Evolutionary conservation across 23 red algal genomes (phyloP), one percentile per base, ranked within the genome.

Genomic region (Chondrus crispus): DNA sequence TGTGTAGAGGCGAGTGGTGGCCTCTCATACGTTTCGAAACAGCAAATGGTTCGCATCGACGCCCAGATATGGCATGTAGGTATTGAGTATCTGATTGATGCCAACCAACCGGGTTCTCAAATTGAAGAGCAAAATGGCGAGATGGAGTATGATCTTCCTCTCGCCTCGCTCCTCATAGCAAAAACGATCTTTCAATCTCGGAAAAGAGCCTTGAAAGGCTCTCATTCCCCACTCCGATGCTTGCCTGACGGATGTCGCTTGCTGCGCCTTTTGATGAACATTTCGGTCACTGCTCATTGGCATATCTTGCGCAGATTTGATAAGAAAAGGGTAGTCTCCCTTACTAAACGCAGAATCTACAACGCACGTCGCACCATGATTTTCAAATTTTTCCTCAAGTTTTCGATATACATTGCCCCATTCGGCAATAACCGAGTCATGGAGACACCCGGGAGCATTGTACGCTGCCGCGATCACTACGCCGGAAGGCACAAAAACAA

Each of bases 51-150:
- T n/a, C n/a, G 77, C 77, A 18, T 82, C 77, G 2, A 4, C 18
- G n/a, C 48, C 43, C 5, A 82, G 46, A 22, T 33, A 58, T 7
- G 77, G 77, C 52, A 82, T 82, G 47, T 55, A 82, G 41, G 77
- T 82, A 32, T n/a, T 50, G 5, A 36, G 47, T 3, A 58, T 7
- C 46, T 82, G 77, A 58, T 55, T 55, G 19, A 82, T 1, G 3
- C 77, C 3, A 58, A 82, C 46, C 48, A 82, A 28, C n/a, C 26
- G n/a, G 32, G 77, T 58, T 2, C 77, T 6, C 2, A 57, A 14
- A 20, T 82, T 82, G 19, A 58, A 82, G 19, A 82, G 46, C 29
- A 58, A 37, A 20, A 50, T 51, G 5, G 38, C 36, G 4, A 11
- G n/a, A 3, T 32, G 13, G n/a, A 82, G 4, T 3, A 82, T 82